Evolutionary conservation across 2,329 filamentous ascomycete genomes (phyloP).

Genomic region (Teratosphaeria viscida): DNA sequence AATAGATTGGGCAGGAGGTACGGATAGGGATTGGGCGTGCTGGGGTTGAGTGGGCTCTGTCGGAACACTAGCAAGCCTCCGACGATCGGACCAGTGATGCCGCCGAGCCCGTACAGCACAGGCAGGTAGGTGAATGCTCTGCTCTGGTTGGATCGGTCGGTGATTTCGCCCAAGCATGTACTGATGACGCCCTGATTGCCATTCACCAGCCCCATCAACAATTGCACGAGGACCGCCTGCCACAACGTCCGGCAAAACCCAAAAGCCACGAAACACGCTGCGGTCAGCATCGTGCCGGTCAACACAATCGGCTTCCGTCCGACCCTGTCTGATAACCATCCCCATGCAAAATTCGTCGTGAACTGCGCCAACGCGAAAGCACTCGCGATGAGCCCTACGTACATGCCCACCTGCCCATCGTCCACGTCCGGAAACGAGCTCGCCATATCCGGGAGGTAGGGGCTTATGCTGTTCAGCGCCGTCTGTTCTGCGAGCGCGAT

Average conservation of each 20-base stretch:
- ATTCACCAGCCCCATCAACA: constrained; percentile 84
- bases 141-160: constrained; percentile 89
- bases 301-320: constrained; percentile 76
- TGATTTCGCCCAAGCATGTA: constrained; percentile 88
- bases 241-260: constrained; percentile 74
- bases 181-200: constrained; percentile 92
- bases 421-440: constrained; percentile 73
- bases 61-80: constrained; percentile 71
- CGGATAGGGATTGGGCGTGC: constrained; percentile 53
- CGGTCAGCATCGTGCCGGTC: constrained; percentile 71
- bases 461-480: constrained; percentile 89
- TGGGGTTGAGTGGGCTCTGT: constrained; percentile 44
- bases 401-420: constrained; percentile 62
- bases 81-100: constrained; percentile 85
- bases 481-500: constrained; percentile 92
- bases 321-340: constrained; percentile 67
- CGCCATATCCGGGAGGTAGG: constrained; percentile 90
- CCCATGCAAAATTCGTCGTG: constrained; percentile 85
- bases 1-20: constrained; percentile 79
- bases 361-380: constrained; percentile 89
- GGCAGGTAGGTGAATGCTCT: constrained; percentile 88
- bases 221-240: constrained; percentile 78
- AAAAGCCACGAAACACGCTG: constrained; percentile 72
- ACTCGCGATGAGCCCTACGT: constrained; percentile 82
- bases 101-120: constrained; percentile 89